Evolutionary conservation across 768 basidiomycete species (phyloP).

Genomic region (Leccinum uliginosum): DNA sequence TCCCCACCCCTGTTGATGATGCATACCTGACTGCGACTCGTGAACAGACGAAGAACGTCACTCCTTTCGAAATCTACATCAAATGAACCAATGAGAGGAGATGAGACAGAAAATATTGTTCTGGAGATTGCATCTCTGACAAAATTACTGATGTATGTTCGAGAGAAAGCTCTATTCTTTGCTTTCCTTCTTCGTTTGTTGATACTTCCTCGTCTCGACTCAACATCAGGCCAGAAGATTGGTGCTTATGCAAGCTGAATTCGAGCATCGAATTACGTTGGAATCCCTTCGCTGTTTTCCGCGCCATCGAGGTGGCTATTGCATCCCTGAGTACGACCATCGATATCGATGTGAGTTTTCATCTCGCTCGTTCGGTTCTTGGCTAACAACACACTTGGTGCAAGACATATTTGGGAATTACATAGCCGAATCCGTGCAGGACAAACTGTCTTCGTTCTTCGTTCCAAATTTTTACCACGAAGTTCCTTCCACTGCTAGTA

Average conservation of each 20-base stretch:
- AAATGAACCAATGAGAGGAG: neutral
- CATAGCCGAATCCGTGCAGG: conserved; percentile 18
- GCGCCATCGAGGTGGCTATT: conserved; percentile 25
- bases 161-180: conserved; percentile 26
- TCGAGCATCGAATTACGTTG: conserved; percentile 30
- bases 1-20: conserved; percentile 3
- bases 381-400: conserved; percentile 19
- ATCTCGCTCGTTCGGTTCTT: conserved; percentile 39
- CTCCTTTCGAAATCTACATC: neutral
- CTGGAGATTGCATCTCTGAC: conserved; percentile 4
- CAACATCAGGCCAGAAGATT: conserved; percentile 37
- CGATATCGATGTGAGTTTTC: conserved; percentile 58
- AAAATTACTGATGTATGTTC: neutral
- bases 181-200: conserved; percentile 38
- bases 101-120: conserved; percentile 5
- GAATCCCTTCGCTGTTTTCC: conserved; percentile 40
- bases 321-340: conserved; percentile 22
- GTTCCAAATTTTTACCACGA: conserved; percentile 12
- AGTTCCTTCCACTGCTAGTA: conserved; percentile 26
- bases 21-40: conserved; percentile 7
- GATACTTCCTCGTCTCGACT: conserved; percentile 34
- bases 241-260: conserved; percentile 22
- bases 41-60: neutral
- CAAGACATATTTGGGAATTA: conserved; percentile 28
- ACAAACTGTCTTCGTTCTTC: conserved; percentile 18